These are phyloP conservation scores for Trichosporon asahii DNA, from an alignment of 1,284 basidiomycete genomes.

Conservation along the genomic window DNA sequence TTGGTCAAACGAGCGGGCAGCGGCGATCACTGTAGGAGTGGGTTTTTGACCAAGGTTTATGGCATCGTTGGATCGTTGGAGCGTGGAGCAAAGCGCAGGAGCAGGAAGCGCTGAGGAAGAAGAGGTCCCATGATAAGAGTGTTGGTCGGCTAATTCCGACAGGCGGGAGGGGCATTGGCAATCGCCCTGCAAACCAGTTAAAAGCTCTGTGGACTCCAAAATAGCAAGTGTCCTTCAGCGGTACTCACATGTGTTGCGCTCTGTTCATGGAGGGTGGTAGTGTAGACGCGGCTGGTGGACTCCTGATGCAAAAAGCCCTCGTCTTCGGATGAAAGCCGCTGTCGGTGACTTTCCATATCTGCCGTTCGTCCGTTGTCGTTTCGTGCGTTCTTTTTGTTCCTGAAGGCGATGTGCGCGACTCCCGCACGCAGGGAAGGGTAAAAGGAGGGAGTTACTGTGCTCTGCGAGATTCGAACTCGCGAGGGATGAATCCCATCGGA, in stretches of 20 bases:
- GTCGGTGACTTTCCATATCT: not conserved
- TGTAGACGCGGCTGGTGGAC: not conserved
- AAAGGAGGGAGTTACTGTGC: not conserved
- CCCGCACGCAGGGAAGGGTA: not conserved
- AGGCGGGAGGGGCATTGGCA: not conserved
- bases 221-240: too few species aligned
- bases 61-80: too few species aligned
- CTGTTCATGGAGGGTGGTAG: too few species aligned
- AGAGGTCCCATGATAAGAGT: not conserved
- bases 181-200: not conserved
- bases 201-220: too few species aligned
- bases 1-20: not conserved
- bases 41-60: not conserved
- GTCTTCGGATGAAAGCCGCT: not conserved
- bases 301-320: not conserved
- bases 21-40: not conserved
- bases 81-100: too few species aligned
- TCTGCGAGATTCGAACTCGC: slow-evolving; percentile 11
- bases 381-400: not conserved
- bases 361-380: not conserved
- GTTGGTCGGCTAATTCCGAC: not conserved
- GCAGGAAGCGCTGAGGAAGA: not conserved
- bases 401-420: not conserved
- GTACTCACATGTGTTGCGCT: not conserved
- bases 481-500: slow-evolving; percentile 4